Evolutionary conservation across 148 eudicot species (phyloP).

Genomic region (Heliosperma pusillum): DNA sequence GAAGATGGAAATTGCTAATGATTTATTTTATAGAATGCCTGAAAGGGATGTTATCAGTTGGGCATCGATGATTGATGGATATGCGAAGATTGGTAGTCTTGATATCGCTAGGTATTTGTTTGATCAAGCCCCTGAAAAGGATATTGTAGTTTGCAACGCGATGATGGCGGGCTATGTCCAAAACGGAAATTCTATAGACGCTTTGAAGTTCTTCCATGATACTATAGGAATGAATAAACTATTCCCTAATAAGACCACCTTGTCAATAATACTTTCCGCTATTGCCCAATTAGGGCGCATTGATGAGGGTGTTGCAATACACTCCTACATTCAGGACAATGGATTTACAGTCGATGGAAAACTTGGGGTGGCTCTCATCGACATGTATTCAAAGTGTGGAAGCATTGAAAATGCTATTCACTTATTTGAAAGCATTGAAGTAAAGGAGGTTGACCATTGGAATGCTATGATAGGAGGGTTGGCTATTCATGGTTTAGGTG

Average conservation of each 20-base stretch:
- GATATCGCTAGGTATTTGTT: conserved; percentile 47
- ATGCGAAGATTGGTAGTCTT: conserved; percentile 50
- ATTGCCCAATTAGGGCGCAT: conserved; percentile 51
- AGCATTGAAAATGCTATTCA: conserved; percentile 48
- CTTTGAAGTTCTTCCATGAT: conserved; percentile 48
- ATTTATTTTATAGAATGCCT: conserved; percentile 52
- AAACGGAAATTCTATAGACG: conserved; percentile 43
- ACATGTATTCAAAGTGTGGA: conserved; percentile 87
- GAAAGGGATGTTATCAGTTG: conserved; percentile 54
- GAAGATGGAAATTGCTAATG: conserved; percentile 45
- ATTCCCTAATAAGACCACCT: conserved; percentile 51
- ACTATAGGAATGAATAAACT: conserved; percentile 27
- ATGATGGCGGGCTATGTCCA: conserved; percentile 73
- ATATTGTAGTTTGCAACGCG: conserved; percentile 58
- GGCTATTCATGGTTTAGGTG: conserved; percentile 63
- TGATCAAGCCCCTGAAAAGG: conserved; percentile 49
- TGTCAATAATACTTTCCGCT: conserved; percentile 59
- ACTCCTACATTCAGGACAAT: conserved; percentile 36
- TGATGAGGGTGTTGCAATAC: conserved; percentile 55
- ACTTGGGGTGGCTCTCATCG: conserved; percentile 70
- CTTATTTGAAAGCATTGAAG: conserved; percentile 42
- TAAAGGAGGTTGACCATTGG: conserved; percentile 63
- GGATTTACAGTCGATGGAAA: conserved; percentile 41
- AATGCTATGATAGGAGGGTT: conserved; percentile 85
- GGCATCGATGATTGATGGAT: conserved; percentile 72